A percentile compares a stretch with the other conserved stretches of the same genome.
phyloP scores from a whole-genome alignment of 441 rosid genomes.

The Corymbia calophylla region DNA sequence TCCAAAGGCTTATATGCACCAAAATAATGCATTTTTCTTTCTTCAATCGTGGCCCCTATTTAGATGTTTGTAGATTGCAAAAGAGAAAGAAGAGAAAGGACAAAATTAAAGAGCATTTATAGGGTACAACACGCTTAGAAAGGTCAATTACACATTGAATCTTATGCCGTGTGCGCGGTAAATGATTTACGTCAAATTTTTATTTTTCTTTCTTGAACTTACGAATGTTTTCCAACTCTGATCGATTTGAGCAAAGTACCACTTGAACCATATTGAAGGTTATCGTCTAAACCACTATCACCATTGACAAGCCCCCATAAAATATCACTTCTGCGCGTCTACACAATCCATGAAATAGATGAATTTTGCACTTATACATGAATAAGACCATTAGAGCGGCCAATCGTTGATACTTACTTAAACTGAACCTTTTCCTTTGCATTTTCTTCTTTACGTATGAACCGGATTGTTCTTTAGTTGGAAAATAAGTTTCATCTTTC shows the following conservation, averaged over 20 bases:
- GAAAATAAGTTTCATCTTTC: neutral
- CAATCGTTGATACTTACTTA: too few species aligned
- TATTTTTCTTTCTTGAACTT: neutral
- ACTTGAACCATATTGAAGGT: neutral
- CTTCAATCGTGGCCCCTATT: neutral
- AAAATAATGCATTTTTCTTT: neutral
- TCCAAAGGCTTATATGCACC: neutral
- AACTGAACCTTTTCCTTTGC: neutral
- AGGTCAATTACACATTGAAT: neutral
- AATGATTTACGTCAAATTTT: neutral
- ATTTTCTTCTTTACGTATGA: neutral
- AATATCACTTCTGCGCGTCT: neutral
- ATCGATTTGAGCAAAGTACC: neutral
- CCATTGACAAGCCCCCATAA: neutral
- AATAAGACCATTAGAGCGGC: neutral
- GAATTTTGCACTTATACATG: neutral
- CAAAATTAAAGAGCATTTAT: neutral
- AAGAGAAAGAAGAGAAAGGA: neutral
- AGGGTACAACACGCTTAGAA: neutral
- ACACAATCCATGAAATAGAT: neutral
- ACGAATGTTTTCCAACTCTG: neutral
- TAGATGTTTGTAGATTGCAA: neutral
- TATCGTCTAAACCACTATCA: neutral
- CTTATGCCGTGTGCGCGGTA: neutral
- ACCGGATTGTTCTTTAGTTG: neutral